phyloP scores from a whole-genome alignment of 2,329 filamentous ascomycete genomes.

The Ceratocystis destructans region DNA sequence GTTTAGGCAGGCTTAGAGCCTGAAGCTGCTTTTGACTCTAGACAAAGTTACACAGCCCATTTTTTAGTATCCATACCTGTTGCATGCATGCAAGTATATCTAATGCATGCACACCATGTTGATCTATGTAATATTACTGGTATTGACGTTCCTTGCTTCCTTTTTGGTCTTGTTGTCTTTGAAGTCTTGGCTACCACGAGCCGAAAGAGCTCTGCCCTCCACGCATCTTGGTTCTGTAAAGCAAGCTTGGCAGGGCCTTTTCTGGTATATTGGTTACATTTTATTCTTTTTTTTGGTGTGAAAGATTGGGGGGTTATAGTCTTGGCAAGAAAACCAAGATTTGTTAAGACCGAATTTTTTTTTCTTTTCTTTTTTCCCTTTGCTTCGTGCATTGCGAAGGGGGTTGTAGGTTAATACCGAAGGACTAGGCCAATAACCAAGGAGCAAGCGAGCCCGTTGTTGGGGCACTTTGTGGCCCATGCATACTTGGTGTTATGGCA shows the following conservation, averaged over 20 bases:
- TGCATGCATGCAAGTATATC: background rate
- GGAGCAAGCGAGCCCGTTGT: background rate
- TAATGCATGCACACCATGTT: background rate
- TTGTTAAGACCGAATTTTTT: background rate
- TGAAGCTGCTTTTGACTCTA: background rate
- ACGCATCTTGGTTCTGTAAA: background rate
- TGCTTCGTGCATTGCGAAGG: background rate
- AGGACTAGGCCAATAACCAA: background rate
- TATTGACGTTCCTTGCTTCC: background rate
- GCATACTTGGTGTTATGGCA: background rate
- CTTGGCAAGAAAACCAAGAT: background rate
- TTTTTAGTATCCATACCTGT: background rate
- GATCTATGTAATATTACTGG: background rate
- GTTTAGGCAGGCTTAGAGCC: background rate
- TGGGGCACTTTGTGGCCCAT: background rate
- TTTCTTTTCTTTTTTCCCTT: background rate
- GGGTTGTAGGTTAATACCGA: background rate
- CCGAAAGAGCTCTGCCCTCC: background rate
- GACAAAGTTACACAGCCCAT: background rate
- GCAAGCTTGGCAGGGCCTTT: background rate
- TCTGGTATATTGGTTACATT: background rate
- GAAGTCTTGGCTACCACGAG: background rate
- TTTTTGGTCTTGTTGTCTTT: background rate
- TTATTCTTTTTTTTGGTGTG: background rate
- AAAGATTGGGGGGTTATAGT: background rate